Conservation (phyloP, 768 basidiomycete genomes). For the Kwoniella mangroviensis region DNA sequence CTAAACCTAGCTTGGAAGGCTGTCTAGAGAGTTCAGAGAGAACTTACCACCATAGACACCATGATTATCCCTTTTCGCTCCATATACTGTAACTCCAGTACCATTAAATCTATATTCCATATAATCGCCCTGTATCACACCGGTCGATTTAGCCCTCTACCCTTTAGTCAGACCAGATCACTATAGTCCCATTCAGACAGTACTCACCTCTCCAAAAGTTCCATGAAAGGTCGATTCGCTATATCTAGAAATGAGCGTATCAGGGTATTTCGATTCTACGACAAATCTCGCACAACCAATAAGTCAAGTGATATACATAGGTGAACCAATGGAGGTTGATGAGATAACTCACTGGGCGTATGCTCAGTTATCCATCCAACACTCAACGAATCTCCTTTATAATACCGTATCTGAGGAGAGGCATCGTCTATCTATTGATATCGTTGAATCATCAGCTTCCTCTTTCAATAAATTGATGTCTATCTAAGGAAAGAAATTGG, state of each 20-base stretch:
- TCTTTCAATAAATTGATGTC: no score
- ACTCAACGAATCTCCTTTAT: not conserved
- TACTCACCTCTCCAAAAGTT: constrained; percentile 16
- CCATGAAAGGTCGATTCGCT: constrained; percentile 20
- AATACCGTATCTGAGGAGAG: constrained; percentile 15
- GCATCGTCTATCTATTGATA: constrained; percentile 18
- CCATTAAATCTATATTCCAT: constrained; percentile 40
- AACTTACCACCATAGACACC: constrained; percentile 30
- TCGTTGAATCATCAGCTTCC: no score
- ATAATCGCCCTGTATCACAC: constrained; percentile 28
- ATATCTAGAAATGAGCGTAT: constrained; percentile 3
- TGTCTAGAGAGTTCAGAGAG: no score
- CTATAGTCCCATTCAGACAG: not conserved
- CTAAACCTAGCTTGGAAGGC: no score
- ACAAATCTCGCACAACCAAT: not conserved
- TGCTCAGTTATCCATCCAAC: constrained; percentile 20
- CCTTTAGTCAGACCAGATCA: not conserved
- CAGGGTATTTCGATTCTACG: constrained; percentile 15
- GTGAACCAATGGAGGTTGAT: no score
- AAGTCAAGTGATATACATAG: no score
- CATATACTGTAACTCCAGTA: constrained; percentile 33
- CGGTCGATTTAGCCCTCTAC: not conserved
- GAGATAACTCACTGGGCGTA: constrained; percentile 2
- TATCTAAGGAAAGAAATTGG: not conserved
- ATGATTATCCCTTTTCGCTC: constrained; percentile 37